phyloP scores from a whole-genome alignment of 495 filamentous ascomycete species.

The Penicillium manginii region DNA sequence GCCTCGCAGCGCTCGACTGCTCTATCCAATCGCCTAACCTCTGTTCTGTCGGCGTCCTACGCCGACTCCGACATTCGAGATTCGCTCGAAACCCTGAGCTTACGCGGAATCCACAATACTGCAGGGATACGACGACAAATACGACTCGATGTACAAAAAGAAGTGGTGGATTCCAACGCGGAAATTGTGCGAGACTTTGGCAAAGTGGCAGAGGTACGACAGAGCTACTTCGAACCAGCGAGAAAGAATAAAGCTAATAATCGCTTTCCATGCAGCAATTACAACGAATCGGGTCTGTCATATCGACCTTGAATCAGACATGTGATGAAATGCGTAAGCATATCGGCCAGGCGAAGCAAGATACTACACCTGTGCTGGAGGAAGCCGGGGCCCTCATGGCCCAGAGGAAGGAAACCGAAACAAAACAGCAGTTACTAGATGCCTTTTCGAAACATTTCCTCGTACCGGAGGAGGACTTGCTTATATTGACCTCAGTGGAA shows the following conservation, averaged over 20 bases:
- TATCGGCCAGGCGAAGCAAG: conserved; percentile 71
- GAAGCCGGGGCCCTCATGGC: conserved; percentile 76
- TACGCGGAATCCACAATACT: conserved; percentile 71
- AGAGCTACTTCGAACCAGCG: neutral
- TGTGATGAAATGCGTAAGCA: conserved; percentile 82
- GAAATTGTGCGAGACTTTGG: conserved; percentile 90
- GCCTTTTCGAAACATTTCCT: conserved; percentile 86
- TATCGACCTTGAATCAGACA: conserved; percentile 76
- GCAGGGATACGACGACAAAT: conserved; percentile 79
- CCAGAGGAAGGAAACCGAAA: conserved; percentile 77
- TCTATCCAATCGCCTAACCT: conserved; percentile 75
- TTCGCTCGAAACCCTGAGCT: conserved; percentile 77
- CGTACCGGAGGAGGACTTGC: conserved; percentile 76
- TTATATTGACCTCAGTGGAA: conserved; percentile 70
- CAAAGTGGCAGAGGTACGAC: conserved; percentile 77
- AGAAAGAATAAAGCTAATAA: conserved; percentile 13
- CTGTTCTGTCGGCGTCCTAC: conserved; percentile 88
- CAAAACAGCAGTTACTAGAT: conserved; percentile 81
- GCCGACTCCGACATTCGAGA: conserved; percentile 90
- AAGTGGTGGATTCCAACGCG: conserved; percentile 92
- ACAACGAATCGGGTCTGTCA: conserved; percentile 77
- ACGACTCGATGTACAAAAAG: conserved; percentile 84
- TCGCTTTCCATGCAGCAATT: conserved; percentile 65
- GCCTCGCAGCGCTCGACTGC: conserved; percentile 57
- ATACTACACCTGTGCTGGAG: conserved; percentile 75